Conservation (phyloP, 2,329 filamentous ascomycete species). For the Clonostachys byssicola region DNA sequence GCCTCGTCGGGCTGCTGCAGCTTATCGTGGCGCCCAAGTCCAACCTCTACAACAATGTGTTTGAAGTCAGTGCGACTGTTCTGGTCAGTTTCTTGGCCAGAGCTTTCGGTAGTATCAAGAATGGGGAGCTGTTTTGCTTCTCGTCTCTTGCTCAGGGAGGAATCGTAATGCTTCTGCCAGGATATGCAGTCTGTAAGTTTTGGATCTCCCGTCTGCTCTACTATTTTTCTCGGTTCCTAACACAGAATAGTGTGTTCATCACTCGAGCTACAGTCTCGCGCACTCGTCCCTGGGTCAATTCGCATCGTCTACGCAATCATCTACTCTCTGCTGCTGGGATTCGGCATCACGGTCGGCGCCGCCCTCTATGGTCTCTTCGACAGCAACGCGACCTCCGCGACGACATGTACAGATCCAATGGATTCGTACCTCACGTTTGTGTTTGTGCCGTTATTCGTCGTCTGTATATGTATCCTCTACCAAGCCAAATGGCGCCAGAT, state of each 20-base stretch:
- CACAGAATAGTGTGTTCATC: constrained; percentile 29
- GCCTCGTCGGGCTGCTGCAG: constrained; percentile 65
- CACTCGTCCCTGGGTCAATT: constrained; percentile 66
- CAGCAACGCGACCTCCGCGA: constrained; percentile 38
- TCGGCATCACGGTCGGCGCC: constrained; percentile 66
- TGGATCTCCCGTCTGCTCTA: no score
- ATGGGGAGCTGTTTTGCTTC: constrained; percentile 55
- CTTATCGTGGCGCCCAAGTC: constrained; percentile 66
- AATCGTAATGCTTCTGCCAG: constrained; percentile 63
- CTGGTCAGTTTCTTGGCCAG: constrained; percentile 59
- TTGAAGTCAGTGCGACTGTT: constrained; percentile 59
- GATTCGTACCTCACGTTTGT: constrained; percentile 50
- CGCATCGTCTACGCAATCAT: constrained; percentile 73
- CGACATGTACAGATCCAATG: constrained; percentile 38
- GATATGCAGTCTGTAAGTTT: constrained; percentile 54
- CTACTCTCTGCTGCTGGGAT: constrained; percentile 68
- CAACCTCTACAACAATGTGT: constrained; percentile 63
- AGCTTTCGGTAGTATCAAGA: constrained; percentile 55
- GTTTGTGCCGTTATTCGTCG: constrained; percentile 70
- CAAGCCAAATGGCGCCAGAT: constrained; percentile 79
- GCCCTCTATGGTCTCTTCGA: constrained; percentile 61
- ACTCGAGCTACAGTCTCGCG: constrained; percentile 65
- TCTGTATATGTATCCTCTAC: constrained; percentile 72
- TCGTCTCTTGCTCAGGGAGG: constrained; percentile 61
- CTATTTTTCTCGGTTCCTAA: constrained; percentile 5